Evolutionary conservation across 352 stramenopile genomes (phyloP).

Genomic region (Pythium vanterpoolii): DNA sequence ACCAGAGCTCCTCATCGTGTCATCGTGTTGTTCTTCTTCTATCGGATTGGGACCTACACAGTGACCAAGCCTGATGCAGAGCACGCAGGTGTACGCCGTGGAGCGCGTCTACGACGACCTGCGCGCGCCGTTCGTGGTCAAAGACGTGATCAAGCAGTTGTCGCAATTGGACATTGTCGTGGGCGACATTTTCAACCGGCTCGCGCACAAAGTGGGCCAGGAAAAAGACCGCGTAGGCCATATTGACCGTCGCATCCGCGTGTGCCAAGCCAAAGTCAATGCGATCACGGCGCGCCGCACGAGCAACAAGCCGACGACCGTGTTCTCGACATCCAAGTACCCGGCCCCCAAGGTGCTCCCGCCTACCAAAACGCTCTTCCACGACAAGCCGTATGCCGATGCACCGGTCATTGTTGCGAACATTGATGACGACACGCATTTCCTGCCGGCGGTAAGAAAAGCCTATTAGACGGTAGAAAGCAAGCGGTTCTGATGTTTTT

Average conservation of each 20-base stretch:
- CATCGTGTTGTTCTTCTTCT: conserved; percentile 8
- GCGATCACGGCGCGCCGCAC: conserved; percentile 72
- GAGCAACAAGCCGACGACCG: conserved; percentile 84
- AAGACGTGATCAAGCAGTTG: conserved; percentile 84
- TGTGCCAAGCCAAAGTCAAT: conserved; percentile 85
- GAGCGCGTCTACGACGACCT: conserved; percentile 88
- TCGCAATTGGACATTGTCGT: conserved; percentile 80
- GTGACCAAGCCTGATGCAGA: conserved; percentile 50
- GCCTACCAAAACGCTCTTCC: conserved; percentile 73
- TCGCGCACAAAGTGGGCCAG: conserved; percentile 68
- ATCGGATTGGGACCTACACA: conserved; percentile 2
- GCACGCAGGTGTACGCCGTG: conserved; percentile 82
- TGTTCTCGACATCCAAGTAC: conserved; percentile 89
- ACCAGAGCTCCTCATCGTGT: conserved; percentile 11
- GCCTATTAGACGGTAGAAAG: no score
- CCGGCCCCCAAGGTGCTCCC: conserved; percentile 68
- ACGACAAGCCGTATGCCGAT: conserved; percentile 83
- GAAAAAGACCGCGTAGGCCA: conserved; percentile 77
- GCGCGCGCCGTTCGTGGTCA: conserved; percentile 78
- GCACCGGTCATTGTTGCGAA: conserved; percentile 63
- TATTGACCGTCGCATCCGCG: conserved; percentile 69
- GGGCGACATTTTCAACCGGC: conserved; percentile 81
- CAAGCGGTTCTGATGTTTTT: not conserved
- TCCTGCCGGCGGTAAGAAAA: conserved; percentile 53
- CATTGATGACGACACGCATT: conserved; percentile 76